phyloP scores from a whole-genome alignment of 225 moss, liverwort and hornwort genomes.

The Sphagnum tenellum region DNA sequence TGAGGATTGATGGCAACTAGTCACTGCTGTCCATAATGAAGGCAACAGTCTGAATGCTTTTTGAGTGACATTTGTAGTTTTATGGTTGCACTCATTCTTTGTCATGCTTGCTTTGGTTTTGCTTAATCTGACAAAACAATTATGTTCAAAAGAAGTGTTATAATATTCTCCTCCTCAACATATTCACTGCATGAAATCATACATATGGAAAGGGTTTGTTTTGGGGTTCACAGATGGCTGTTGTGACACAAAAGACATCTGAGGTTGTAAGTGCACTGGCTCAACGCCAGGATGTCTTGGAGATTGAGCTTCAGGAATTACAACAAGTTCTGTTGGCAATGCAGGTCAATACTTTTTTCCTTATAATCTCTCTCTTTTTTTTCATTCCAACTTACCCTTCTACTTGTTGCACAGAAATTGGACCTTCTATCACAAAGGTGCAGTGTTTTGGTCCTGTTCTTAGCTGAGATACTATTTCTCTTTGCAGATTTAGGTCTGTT shows the following conservation, averaged over 20 bases:
- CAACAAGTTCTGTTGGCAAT: constrained; percentile 61
- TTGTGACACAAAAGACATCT: constrained; percentile 50
- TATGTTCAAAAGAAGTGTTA: neutral
- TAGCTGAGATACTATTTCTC: neutral
- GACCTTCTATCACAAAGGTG: no score
- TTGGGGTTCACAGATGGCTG: constrained; percentile 43
- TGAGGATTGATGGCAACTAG: no score
- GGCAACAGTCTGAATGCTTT: no score
- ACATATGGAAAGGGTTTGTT: neutral
- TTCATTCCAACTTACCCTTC: no score
- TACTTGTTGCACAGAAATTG: no score
- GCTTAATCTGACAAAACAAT: neutral
- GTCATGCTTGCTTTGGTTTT: neutral
- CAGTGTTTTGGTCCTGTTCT: neutral
- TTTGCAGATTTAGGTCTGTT: neutral
- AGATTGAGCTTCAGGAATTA: constrained; percentile 66
- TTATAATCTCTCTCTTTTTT: no score
- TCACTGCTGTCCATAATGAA: no score
- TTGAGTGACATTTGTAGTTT: neutral
- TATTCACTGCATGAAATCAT: neutral
- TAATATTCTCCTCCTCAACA: neutral
- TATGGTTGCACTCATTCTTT: neutral
- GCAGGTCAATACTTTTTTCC: constrained; percentile 48
- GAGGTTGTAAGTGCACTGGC: constrained; percentile 53
- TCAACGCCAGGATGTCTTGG: constrained; percentile 61